These are phyloP conservation scores for Cyclaneusma minus DNA, from an alignment of 2,329 filamentous ascomycete genomes.

Conservation along the genomic window DNA sequence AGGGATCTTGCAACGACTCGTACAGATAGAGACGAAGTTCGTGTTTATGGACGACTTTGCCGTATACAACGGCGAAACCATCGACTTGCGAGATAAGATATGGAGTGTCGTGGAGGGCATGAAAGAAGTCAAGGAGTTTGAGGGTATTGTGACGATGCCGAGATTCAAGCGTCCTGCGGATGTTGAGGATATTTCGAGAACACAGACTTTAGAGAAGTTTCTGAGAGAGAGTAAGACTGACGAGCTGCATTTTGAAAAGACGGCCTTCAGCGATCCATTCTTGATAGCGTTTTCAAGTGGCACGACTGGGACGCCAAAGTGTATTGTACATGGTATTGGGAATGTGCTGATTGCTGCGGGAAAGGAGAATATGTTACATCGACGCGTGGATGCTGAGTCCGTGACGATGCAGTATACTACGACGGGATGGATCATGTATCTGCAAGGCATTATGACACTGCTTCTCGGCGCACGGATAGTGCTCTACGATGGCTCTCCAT, in stretches of 20 bases:
- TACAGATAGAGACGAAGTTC: conserved; percentile 62
- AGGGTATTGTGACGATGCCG: conserved; percentile 47
- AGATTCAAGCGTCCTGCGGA: conserved; percentile 48
- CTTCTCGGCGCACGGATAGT: conserved; percentile 44
- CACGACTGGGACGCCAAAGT: conserved; percentile 73
- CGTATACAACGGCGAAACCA: conserved; percentile 62
- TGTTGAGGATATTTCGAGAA: conserved; percentile 32
- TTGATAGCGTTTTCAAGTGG: conserved; percentile 66
- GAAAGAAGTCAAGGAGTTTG: conserved; percentile 41
- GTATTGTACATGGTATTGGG: conserved; percentile 66
- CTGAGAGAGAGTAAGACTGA: conserved; percentile 15
- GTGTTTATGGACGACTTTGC: conserved; percentile 75
- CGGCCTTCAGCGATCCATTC: conserved; percentile 46
- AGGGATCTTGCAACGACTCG: conserved; percentile 57
- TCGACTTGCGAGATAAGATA: conserved; percentile 63
- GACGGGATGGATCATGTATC: conserved; percentile 84
- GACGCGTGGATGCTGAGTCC: conserved; percentile 25
- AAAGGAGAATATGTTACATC: conserved; percentile 46
- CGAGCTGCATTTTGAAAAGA: conserved; percentile 10
- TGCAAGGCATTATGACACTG: conserved; percentile 42
- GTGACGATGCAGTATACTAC: conserved; percentile 42
- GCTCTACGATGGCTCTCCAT: conserved; percentile 74
- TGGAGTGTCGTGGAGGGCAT: conserved; percentile 46
- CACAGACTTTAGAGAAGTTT: conserved; percentile 23
- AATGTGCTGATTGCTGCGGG: conserved; percentile 40